A percentile compares a stretch with the other conserved stretches of the same genome.
Conservation (phyloP, 305 asterid genomes). For the Ilex paraguariensis region DNA sequence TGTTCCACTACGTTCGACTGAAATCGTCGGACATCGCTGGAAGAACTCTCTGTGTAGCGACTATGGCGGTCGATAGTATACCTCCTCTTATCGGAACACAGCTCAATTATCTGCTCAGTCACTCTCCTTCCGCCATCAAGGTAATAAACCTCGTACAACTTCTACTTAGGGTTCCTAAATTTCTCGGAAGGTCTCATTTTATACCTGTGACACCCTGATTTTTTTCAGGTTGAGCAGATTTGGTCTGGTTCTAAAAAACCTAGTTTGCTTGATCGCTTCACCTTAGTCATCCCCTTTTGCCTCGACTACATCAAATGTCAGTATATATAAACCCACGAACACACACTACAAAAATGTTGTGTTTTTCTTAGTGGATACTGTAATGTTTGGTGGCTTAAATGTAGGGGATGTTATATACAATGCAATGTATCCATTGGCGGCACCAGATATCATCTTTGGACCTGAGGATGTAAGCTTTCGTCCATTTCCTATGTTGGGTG, state of each 20-base stretch:
- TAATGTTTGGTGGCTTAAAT: neutral
- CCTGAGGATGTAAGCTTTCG: constrained; percentile 67
- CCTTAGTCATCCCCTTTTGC: constrained; percentile 79
- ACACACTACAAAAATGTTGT: no score
- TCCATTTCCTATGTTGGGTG: constrained; percentile 36
- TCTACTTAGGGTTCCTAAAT: no score
- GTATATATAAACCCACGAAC: constrained; percentile 7
- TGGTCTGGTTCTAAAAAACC: constrained; percentile 85
- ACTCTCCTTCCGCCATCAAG: constrained; percentile 73
- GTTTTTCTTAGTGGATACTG: no score
- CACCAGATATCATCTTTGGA: constrained; percentile 81
- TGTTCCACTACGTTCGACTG: no score
- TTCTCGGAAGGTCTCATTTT: neutral
- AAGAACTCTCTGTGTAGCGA: neutral
- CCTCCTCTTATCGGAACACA: constrained; percentile 87
- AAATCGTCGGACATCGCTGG: no score
- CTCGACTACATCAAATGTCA: constrained; percentile 72
- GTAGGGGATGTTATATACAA: constrained; percentile 85
- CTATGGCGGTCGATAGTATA: constrained; percentile 67
- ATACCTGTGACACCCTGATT: no score
- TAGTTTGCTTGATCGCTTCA: constrained; percentile 70
- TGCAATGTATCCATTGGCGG: constrained; percentile 72
- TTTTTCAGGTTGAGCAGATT: constrained; percentile 75
- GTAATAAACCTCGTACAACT: constrained; percentile 20
- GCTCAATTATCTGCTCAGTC: constrained; percentile 56